Conservation (phyloP, 139 green algal species). For the Micractinium sp. region DNA sequence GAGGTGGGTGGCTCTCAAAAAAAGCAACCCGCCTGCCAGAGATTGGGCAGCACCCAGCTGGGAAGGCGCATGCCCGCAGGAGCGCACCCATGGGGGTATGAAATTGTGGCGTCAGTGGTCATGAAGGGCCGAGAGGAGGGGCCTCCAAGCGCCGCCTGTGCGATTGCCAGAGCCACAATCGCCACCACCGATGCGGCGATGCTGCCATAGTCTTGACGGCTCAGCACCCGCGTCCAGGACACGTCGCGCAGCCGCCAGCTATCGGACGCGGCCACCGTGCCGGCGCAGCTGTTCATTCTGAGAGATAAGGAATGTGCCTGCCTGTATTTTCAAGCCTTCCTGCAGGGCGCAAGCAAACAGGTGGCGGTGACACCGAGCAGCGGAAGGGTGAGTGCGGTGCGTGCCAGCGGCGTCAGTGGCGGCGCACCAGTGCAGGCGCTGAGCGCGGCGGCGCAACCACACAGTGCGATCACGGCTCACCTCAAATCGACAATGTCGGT, state of each 20-base stretch:
- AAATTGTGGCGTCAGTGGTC: constrained; percentile 37
- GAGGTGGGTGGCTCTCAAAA: neutral
- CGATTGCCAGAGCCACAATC: neutral
- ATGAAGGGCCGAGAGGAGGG: neutral
- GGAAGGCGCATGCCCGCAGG: neutral
- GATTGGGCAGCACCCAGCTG: neutral
- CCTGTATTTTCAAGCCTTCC: too few relatives aligned
- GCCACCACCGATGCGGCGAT: neutral
- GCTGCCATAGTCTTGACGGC: constrained; percentile 13
- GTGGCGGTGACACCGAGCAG: too few relatives aligned
- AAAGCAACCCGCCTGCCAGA: too few relatives aligned
- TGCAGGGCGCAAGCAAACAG: too few relatives aligned
- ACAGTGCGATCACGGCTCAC: too few relatives aligned
- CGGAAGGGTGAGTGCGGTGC: too few relatives aligned
- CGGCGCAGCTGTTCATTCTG: too few relatives aligned
- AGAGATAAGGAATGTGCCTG: too few relatives aligned
- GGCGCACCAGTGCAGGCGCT: too few relatives aligned
- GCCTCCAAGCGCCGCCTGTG: neutral
- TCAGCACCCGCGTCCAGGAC: neutral
- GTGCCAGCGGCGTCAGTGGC: too few relatives aligned
- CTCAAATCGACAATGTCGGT: too few relatives aligned
- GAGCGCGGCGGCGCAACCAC: too few relatives aligned
- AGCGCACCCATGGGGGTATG: constrained; percentile 5
- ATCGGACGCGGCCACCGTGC: neutral
- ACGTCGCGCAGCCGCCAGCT: constrained; percentile 6